A percentile compares a stretch with the other conserved stretches of the same genome.
Conservation (phyloP, 345 rosid species). For the Luvunga scandens region DNA sequence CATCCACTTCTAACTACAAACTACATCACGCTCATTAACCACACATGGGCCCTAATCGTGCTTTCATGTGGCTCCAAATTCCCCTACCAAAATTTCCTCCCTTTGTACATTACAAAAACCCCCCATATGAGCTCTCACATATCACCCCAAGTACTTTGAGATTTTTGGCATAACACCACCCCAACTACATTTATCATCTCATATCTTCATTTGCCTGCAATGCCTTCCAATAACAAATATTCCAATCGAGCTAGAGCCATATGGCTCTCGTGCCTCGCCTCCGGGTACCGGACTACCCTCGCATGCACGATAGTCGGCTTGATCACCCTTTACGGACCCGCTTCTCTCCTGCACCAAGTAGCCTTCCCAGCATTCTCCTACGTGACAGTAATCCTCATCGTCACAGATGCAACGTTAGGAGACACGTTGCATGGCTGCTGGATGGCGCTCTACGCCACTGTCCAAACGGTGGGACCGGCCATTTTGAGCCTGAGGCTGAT, state of each 20-base stretch:
- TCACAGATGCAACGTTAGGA: constrained; percentile 75
- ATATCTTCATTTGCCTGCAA: neutral
- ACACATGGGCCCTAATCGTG: neutral
- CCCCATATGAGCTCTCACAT: neutral
- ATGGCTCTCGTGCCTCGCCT: constrained; percentile 64
- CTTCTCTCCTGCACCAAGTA: constrained; percentile 36
- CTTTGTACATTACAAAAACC: constrained; percentile 4
- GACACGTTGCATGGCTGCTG: constrained; percentile 70
- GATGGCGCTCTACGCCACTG: constrained; percentile 70
- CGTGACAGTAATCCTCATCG: constrained; percentile 56
- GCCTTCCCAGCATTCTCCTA: constrained; percentile 83
- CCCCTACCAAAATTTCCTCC: neutral
- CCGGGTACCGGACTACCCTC: constrained; percentile 68
- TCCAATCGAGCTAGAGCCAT: constrained; percentile 40
- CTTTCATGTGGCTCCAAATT: constrained; percentile 15
- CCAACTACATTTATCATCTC: neutral
- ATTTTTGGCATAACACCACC: neutral
- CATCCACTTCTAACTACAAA: neutral
- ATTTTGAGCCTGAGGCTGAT: constrained; percentile 59
- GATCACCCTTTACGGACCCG: constrained; percentile 66
- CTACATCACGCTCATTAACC: constrained; percentile 2
- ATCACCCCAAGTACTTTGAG: neutral
- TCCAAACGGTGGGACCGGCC: constrained; percentile 69
- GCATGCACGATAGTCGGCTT: constrained; percentile 76
- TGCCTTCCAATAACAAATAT: constrained; percentile 12